These are phyloP conservation scores for Colletotrichum costaricense DNA, from an alignment of 2,329 filamentous ascomycete species.

Conservation along the genomic window DNA sequence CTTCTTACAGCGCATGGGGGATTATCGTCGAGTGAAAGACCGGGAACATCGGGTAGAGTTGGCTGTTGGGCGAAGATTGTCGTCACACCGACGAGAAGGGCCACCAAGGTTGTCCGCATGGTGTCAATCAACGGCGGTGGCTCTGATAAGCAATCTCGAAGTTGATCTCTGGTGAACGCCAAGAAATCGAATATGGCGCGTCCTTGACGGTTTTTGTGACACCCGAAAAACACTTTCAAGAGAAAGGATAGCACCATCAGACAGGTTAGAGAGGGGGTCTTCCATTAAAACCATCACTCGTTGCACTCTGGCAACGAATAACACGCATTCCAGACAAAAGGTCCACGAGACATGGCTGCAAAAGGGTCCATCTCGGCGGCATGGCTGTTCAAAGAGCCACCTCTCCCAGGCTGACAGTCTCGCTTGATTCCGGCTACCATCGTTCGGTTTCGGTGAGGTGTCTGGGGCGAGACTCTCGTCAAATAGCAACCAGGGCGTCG, in stretches of 20 bases:
- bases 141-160: neutral
- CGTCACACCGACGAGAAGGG: neutral
- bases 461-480: neutral
- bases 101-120: neutral
- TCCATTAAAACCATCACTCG: no score
- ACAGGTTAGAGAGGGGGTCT: neutral
- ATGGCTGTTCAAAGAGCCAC: neutral
- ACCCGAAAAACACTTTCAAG: no score
- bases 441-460: neutral
- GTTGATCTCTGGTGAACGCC: neutral
- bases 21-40: constrained; percentile 9
- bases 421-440: neutral
- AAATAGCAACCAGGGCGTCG: neutral
- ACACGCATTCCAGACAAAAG: neutral
- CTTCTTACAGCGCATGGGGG: constrained; percentile 20
- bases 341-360: neutral
- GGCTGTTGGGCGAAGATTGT: constrained; percentile 5
- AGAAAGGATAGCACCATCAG: no score
- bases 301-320: neutral
- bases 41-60: neutral
- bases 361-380: neutral
- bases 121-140: neutral
- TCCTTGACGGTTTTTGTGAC: neutral
- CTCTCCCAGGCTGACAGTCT: neutral
- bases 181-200: neutral